A percentile compares a stretch with the other conserved stretches of the same genome.
phyloP scores from a whole-genome alignment of 2,329 filamentous ascomycete species.

The Sphaerulina populicola region DNA sequence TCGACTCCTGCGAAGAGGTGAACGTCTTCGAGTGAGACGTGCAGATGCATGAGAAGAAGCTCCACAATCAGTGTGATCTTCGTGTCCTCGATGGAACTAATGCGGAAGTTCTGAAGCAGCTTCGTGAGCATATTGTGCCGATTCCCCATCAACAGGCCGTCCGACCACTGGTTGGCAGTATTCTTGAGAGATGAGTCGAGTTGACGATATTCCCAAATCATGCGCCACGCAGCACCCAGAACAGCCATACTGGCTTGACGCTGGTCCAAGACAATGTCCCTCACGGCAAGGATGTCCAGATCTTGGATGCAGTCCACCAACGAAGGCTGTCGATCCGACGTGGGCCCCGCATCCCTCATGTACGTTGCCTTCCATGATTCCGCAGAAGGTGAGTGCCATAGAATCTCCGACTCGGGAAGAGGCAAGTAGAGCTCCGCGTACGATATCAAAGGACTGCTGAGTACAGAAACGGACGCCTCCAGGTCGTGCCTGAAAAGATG shows the following conservation, averaged over 20 bases:
- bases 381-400: slow-evolving; percentile 60
- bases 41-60: slow-evolving; percentile 55
- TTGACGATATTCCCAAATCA: slow-evolving; percentile 59
- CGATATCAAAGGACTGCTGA: slow-evolving; percentile 57
- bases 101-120: slow-evolving; percentile 46
- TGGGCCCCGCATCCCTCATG: slow-evolving; percentile 36
- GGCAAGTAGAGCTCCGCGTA: slow-evolving; percentile 61
- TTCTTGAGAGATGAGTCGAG: slow-evolving; percentile 47
- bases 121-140: slow-evolving; percentile 57
- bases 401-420: slow-evolving; percentile 51
- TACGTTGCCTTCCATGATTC: slow-evolving; percentile 57
- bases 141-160: slow-evolving; percentile 39
- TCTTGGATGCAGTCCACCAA: slow-evolving; percentile 52
- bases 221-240: slow-evolving; percentile 56
- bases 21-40: slow-evolving; percentile 57
- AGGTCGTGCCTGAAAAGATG: slow-evolving; percentile 58
- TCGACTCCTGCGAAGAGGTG: slow-evolving; percentile 61
- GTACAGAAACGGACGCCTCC: slow-evolving; percentile 58
- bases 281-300: slow-evolving; percentile 44
- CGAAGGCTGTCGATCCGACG: slow-evolving; percentile 41
- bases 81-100: slow-evolving; percentile 33
- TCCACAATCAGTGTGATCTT: slow-evolving; percentile 38
- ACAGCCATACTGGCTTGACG: slow-evolving; percentile 53
- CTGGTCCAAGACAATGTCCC: slow-evolving; percentile 48
- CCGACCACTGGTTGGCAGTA: slow-evolving; percentile 39